A percentile compares a stretch with the other conserved stretches of the same genome.
Conservation (phyloP, 1,139 yeast species). For the Candida pseudocylindracea region DNA sequence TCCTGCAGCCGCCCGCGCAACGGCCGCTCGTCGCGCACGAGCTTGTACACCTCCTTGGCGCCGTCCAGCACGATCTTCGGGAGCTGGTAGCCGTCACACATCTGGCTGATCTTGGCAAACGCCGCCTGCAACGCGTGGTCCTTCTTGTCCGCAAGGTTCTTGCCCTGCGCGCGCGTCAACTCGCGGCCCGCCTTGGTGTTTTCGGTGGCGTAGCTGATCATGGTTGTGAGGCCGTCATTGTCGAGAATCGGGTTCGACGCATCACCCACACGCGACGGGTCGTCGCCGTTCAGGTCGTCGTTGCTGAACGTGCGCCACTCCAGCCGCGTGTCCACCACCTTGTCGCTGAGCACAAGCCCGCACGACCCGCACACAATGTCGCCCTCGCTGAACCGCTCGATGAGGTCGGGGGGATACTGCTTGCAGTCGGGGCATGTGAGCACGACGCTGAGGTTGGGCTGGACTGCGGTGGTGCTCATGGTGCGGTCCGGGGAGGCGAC, state of each 20-base stretch:
- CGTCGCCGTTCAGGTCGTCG: conserved; percentile 96
- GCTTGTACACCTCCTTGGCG: conserved; percentile 87
- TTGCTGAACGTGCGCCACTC: conserved; percentile 98
- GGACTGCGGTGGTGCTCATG: conserved; percentile 5
- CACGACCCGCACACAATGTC: conserved; percentile 96
- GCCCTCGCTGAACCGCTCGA: conserved; percentile 91
- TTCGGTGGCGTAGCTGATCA: conserved; percentile 71
- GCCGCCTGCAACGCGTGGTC: conserved; percentile 82
- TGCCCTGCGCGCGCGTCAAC: conserved; percentile 73
- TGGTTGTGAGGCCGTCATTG: conserved; percentile 79
- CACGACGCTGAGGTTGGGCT: conserved; percentile 71
- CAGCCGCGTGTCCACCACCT: conserved; percentile 85
- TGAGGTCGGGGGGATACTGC: conserved; percentile 85
- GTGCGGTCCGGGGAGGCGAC: no score
- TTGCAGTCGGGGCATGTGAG: conserved; percentile 92
- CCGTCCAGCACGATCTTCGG: conserved; percentile 95
- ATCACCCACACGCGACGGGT: conserved; percentile 98
- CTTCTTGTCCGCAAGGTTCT: conserved; percentile 64
- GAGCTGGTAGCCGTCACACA: conserved; percentile 91
- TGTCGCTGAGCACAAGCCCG: conserved; percentile 80
- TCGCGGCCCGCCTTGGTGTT: conserved; percentile 67
- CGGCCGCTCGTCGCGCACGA: conserved; percentile 74
- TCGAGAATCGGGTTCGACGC: conserved; percentile 91
- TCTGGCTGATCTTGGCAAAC: conserved; percentile 75
- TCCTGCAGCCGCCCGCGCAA: conserved; percentile 85